Evolutionary conservation across 129 eudicot species (phyloP).

Genomic region (Artemisia tridentata): DNA sequence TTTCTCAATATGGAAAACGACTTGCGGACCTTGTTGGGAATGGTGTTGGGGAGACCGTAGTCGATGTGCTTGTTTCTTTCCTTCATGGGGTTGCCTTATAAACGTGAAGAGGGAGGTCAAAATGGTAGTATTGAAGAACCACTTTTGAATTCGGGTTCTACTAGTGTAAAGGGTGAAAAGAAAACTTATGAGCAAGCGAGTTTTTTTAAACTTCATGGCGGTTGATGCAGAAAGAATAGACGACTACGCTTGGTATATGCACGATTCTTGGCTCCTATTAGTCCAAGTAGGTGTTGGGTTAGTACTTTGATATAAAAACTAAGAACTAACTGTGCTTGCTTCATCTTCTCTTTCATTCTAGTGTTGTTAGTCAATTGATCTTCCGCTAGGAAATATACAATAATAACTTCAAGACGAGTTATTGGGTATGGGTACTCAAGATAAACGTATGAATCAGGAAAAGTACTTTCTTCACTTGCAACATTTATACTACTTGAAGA

Average conservation of each 20-base stretch:
- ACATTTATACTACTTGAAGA: too few relatives aligned
- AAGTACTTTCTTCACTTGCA: too few relatives aligned
- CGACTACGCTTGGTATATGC: constrained; percentile 60
- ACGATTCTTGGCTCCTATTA: constrained; percentile 68
- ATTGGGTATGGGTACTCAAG: too few relatives aligned
- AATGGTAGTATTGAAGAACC: constrained; percentile 56
- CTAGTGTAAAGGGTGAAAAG: constrained; percentile 27
- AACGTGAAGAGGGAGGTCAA: constrained; percentile 20
- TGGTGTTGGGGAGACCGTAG: constrained; percentile 1
- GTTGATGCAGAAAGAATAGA: constrained; percentile 79
- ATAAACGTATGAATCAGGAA: too few relatives aligned
- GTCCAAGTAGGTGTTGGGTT: too few relatives aligned
- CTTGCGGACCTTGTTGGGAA: constrained; percentile 29
- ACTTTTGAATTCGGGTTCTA: constrained; percentile 36
- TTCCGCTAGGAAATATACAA: too few relatives aligned
- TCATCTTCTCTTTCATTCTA: too few relatives aligned
- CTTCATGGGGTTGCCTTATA: constrained; percentile 49
- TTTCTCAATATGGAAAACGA: constrained; percentile 45
- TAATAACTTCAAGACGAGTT: constrained; percentile 43
- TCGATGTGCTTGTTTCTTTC: constrained; percentile 28
- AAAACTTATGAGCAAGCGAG: not conserved
- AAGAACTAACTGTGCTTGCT: too few relatives aligned
- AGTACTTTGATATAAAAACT: constrained; percentile 11
- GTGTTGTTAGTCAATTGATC: too few relatives aligned
- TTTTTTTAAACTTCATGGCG: constrained; percentile 68